These are phyloP conservation scores for Digitaria exilis DNA, from an alignment of 202 grass and related monocot species.

Conservation along the genomic window DNA sequence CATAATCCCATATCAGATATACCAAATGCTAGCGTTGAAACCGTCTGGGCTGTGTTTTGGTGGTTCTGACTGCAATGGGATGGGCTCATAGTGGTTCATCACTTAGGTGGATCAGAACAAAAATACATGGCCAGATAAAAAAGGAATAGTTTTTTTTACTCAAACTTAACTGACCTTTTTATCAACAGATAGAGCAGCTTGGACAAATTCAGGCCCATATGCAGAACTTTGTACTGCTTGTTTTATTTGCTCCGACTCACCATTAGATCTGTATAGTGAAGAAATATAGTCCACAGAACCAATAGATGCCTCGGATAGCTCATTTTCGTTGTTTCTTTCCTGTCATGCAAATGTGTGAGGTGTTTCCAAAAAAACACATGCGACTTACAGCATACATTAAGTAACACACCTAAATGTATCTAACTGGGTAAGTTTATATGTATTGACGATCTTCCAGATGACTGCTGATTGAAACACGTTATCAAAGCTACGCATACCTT, in stretches of 20 bases:
- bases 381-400: not conserved
- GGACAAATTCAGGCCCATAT: conserved; percentile 89
- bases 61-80: conserved; percentile 18
- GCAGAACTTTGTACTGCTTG: conserved; percentile 66
- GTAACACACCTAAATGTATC: not conserved
- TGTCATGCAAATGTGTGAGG: conserved; percentile 45
- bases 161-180: conserved; percentile 62
- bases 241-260: conserved; percentile 82
- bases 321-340: conserved; percentile 50
- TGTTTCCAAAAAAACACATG: conserved; percentile 4
- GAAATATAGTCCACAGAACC: conserved; percentile 93
- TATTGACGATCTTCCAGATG: conserved; percentile 17
- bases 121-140: not conserved
- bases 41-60: not conserved
- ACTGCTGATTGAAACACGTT: conserved; percentile 15
- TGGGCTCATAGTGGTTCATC: not conserved
- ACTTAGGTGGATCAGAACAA: not conserved
- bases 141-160: not conserved
- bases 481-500: conserved; percentile 57
- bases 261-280: conserved; percentile 72
- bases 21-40: not conserved
- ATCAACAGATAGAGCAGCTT: conserved; percentile 90
- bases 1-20: not conserved
- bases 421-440: conserved; percentile 8
- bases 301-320: conserved; percentile 77